Evolutionary conservation across 2,329 filamentous ascomycete genomes (phyloP), one percentile per base, ranked within the genome.

Genomic region (Colletotrichum magnum): DNA sequence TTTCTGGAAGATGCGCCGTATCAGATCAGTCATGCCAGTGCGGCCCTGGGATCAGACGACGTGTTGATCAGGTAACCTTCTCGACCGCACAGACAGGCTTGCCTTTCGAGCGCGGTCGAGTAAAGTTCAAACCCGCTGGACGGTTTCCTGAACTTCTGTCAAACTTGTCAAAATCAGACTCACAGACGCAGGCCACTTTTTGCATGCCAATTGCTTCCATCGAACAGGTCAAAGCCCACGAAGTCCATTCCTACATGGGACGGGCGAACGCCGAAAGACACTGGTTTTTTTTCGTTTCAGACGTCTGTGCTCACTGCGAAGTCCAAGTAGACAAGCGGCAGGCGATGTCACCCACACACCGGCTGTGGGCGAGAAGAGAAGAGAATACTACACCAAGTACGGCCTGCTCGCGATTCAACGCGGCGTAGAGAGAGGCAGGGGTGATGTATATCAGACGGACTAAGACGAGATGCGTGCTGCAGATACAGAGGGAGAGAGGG

Each of bases 21-120:
- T 61, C 62, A 61, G 62, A 47, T 39, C 57, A 52, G 51, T 50
- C 62, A 48, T 43, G 54, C 12, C 36, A 18, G 56, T 28, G 54
- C 21, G 36, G 45, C 32, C 50, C 36, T 65, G n/a, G 61, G 56
- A 66, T 69, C 62, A 69, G 66, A 69, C 51, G 66, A 69, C 51
- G 52, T 57, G 66, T 50, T 69, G 62, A 69, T 66, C 62, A 47
- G 32, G 54, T 13, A 66, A 61, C 51, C 48, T 61, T 41, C 32
- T 10, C 16, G n/a, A 21, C 21, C 36, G 66, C 66, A 60, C 66
- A 66, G 66, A 69, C 56, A 41, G 50, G 13, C 13, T 39, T 50
- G 56, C 43, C 43, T 60, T 32, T 24, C 21, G 21, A 24, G 21
- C 21, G 21, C 18, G 9, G 26, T 39, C 26, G 53, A 52, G 32